Evolutionary conservation across 2,329 filamentous ascomycete genomes (phyloP).

Genomic region (Clonostachys chloroleuca): DNA sequence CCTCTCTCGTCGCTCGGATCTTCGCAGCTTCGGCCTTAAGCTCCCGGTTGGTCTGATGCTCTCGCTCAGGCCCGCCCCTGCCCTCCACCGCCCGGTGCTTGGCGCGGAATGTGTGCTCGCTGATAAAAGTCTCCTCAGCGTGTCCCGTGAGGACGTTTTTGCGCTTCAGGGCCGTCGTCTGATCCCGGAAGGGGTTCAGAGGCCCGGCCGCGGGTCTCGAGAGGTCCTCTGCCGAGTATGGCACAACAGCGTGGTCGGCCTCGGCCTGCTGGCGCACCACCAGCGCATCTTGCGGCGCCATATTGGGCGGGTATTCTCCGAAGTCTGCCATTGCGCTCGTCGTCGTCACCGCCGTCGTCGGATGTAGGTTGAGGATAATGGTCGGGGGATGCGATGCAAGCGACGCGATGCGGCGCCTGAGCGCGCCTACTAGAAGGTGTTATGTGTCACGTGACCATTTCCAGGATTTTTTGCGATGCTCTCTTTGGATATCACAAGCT

Average conservation of each 20-base stretch:
- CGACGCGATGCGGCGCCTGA: too few relatives aligned
- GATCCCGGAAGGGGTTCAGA: conserved; percentile 69
- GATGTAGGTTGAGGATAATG: too few relatives aligned
- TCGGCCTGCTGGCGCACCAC: conserved; percentile 50
- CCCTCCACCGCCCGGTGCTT: conserved; percentile 83
- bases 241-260: conserved; percentile 56
- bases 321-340: conserved; percentile 51
- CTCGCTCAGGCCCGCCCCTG: conserved; percentile 50
- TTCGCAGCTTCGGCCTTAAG: conserved; percentile 68
- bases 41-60: conserved; percentile 47
- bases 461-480: too few relatives aligned
- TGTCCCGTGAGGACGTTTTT: conserved; percentile 83
- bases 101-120: conserved; percentile 83
- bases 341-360: too few relatives aligned
- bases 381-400: too few relatives aligned
- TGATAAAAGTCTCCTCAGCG: conserved; percentile 84
- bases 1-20: conserved; percentile 72
- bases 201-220: conserved; percentile 64
- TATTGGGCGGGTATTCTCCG: conserved; percentile 61
- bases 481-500: too few relatives aligned
- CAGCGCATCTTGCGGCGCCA: conserved; percentile 60
- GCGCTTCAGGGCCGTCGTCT: conserved; percentile 58
- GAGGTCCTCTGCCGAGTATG: conserved; percentile 69
- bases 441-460: too few relatives aligned
- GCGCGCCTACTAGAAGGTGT: too few relatives aligned